A percentile compares a stretch with the other conserved stretches of the same genome.
Evolutionary conservation across 2,329 filamentous ascomycete species (phyloP).

Genomic region (Fonsecaea multimorphosa): DNA sequence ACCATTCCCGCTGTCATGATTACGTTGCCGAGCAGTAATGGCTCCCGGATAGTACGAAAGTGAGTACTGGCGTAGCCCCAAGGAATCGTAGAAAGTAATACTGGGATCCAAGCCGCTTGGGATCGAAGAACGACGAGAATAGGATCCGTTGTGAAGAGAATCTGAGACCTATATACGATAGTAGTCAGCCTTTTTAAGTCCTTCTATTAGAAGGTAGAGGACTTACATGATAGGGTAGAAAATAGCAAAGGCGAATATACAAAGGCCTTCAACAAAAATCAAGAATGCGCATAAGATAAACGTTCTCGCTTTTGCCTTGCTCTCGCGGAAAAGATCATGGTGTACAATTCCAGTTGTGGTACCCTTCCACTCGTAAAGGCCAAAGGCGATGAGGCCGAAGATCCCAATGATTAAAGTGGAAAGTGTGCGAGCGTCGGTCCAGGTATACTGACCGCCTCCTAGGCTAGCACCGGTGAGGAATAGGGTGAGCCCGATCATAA

Average conservation of each 20-base stretch:
- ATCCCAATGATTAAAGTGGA: constrained; percentile 20
- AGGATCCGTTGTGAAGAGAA: constrained; percentile 16
- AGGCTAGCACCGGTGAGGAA: constrained; percentile 22
- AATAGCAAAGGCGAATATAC: constrained; percentile 23
- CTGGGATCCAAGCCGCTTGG: constrained; percentile 10
- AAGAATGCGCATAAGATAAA: constrained; percentile 24
- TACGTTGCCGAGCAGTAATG: constrained; percentile 11
- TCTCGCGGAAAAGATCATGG: constrained; percentile 23
- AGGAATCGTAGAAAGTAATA: not conserved
- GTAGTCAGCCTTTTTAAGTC: not conserved
- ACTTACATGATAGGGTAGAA: constrained; percentile 34
- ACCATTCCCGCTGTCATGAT: constrained; percentile 24
- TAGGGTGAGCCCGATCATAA: constrained; percentile 23
- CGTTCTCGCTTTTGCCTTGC: constrained; percentile 11
- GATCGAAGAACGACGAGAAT: constrained; percentile 10
- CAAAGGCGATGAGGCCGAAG: constrained; percentile 16
- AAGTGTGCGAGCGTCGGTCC: constrained; percentile 19
- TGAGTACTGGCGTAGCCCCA: constrained; percentile 11
- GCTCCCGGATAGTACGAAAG: constrained; percentile 20
- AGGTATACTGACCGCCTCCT: constrained; percentile 25
- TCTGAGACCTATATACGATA: not conserved
- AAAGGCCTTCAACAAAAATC: constrained; percentile 28
- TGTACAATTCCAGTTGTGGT: constrained; percentile 28
- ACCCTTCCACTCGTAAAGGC: constrained; percentile 28
- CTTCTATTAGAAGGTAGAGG: not conserved